A percentile compares a stretch with the other conserved stretches of the same genome.
phyloP scores from a whole-genome alignment of 1,284 basidiomycete species.

The Rhodotorula sp. region DNA sequence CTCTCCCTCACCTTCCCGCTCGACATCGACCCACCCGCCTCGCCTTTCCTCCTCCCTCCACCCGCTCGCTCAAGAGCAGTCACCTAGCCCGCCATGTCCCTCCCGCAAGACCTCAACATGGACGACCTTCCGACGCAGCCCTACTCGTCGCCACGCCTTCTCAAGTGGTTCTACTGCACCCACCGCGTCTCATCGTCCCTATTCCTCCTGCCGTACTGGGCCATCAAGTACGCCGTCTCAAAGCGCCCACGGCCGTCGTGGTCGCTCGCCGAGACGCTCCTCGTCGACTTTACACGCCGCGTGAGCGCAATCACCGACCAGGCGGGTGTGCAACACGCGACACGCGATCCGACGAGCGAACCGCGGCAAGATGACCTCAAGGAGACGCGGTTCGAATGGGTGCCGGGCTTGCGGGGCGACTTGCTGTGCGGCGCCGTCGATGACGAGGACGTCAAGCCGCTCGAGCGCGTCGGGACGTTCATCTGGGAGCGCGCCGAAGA shows the following conservation, averaged over 20 bases:
- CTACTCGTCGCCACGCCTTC: constrained; percentile 22
- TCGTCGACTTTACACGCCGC: constrained; percentile 32
- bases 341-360: constrained; percentile 23
- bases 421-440: constrained; percentile 20
- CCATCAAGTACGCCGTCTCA: constrained; percentile 26
- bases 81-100: constrained; percentile 8
- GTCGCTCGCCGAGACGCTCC: constrained; percentile 31
- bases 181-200: constrained; percentile 25
- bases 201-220: constrained; percentile 33
- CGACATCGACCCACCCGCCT: background rate
- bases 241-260: constrained; percentile 28
- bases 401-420: constrained; percentile 23
- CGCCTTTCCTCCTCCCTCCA: background rate
- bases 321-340: constrained; percentile 35
- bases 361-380: constrained; percentile 23
- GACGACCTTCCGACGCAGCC: constrained; percentile 24
- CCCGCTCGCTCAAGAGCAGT: no score
- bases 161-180: constrained; percentile 38
- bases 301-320: constrained; percentile 36
- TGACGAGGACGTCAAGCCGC: constrained; percentile 22
- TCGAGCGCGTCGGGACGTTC: constrained; percentile 35
- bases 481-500: constrained; percentile 28
- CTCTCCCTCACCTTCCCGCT: no score
- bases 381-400: constrained; percentile 40
- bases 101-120: constrained; percentile 30